These are phyloP conservation scores for Afroboletus lepidellus DNA, from an alignment of 1,284 basidiomycete species.

Conservation along the genomic window DNA sequence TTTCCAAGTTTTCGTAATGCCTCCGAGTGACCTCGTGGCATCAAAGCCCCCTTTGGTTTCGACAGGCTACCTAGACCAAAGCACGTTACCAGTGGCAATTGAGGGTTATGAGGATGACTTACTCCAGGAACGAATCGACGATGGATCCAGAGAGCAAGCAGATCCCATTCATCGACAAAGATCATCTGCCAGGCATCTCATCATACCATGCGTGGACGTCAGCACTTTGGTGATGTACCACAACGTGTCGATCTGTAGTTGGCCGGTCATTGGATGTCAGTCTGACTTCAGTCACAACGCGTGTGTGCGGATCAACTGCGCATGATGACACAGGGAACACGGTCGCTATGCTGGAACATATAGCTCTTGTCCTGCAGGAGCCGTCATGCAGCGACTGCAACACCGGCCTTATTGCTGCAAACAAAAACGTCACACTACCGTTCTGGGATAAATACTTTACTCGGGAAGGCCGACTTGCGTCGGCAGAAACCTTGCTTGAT, in stretches of 20 bases:
- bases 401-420: slow-evolving; percentile 81
- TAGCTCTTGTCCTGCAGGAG: slow-evolving; percentile 76
- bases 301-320: slow-evolving; percentile 63
- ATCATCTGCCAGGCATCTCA: slow-evolving; percentile 76
- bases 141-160: slow-evolving; percentile 60
- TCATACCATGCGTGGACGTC: slow-evolving; percentile 86
- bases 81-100: slow-evolving; percentile 10
- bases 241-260: slow-evolving; percentile 29
- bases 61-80: slow-evolving; percentile 52
- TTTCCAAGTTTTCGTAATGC: slow-evolving; percentile 76
- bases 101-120: slow-evolving; percentile 27
- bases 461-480: no score
- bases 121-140: slow-evolving; percentile 78
- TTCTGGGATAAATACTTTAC: background rate
- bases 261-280: slow-evolving; percentile 10
- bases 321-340: slow-evolving; percentile 88
- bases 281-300: slow-evolving; percentile 77
- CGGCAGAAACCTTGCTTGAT: no score
- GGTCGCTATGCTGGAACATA: slow-evolving; percentile 90
- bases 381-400: slow-evolving; percentile 77
- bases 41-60: slow-evolving; percentile 91
- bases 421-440: background rate
- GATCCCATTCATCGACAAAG: slow-evolving; percentile 27
- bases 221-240: slow-evolving; percentile 91
- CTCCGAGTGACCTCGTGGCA: slow-evolving; percentile 72